Evolutionary conservation across 2,329 filamentous ascomycete species (phyloP).

Genomic region (Escovopsis sp.): DNA sequence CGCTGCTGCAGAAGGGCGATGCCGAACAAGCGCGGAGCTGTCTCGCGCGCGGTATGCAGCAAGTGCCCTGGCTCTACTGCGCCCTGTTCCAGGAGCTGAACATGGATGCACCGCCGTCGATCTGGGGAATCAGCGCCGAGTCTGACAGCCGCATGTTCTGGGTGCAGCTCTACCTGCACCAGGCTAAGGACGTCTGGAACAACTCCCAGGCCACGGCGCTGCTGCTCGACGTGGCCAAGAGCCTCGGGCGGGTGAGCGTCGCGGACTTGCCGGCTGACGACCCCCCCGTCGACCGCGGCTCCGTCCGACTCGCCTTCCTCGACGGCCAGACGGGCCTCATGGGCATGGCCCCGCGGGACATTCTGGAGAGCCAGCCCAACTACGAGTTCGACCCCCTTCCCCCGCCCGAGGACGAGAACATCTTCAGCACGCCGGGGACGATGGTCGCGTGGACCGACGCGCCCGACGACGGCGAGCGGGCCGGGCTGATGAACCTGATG

Average conservation of each 20-base stretch:
- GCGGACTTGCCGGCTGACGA: constrained; percentile 24
- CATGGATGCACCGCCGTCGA: constrained; percentile 59
- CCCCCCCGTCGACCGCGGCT: constrained; percentile 27
- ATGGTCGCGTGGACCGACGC: too few species aligned
- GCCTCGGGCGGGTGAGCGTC: constrained; percentile 29
- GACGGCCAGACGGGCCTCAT: constrained; percentile 61
- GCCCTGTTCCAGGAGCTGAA: constrained; percentile 67
- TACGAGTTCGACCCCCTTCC: constrained; percentile 74
- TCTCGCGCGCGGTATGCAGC: constrained; percentile 53
- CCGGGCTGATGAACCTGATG: too few species aligned
- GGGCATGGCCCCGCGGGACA: constrained; percentile 47
- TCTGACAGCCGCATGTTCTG: constrained; percentile 50
- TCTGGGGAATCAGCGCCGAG: constrained; percentile 59
- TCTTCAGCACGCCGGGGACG: constrained; percentile 24
- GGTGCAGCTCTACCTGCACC: constrained; percentile 59
- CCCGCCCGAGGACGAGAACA: constrained; percentile 42
- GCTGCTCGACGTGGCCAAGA: constrained; percentile 53
- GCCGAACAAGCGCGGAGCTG: constrained; percentile 47
- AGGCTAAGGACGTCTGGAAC: constrained; percentile 76
- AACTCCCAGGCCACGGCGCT: constrained; percentile 54
- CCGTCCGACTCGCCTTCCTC: constrained; percentile 65
- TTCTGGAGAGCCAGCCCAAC: constrained; percentile 51
- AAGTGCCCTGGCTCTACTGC: constrained; percentile 73
- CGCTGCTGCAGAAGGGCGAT: constrained; percentile 57
- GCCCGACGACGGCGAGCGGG: too few species aligned